These are phyloP conservation scores for Nicotiana paniculata DNA, from an alignment of 257 asterid species.

Conservation along the genomic window DNA sequence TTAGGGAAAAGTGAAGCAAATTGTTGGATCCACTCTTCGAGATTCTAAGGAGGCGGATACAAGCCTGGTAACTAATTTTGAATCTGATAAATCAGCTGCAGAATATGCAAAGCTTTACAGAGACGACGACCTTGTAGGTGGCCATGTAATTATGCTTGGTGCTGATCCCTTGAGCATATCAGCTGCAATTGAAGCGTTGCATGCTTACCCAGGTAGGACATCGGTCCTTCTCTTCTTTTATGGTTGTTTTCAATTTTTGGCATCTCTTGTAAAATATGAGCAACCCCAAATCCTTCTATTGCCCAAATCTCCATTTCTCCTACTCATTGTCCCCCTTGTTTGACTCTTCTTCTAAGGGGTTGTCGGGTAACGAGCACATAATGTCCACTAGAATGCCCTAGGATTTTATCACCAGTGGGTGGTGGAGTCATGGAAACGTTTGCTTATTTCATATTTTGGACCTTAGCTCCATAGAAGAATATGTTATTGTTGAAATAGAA, in stretches of 20 bases:
- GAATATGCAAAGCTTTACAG: constrained; percentile 83
- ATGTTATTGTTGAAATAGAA: no score
- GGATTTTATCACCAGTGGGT: no score
- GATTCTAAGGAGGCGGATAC: constrained; percentile 66
- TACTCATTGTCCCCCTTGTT: no score
- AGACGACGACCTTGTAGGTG: constrained; percentile 75
- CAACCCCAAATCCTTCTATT: no score
- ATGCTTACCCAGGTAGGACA: constrained; percentile 76
- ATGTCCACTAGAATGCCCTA: no score
- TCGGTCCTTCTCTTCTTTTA: not conserved
- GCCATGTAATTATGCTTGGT: constrained; percentile 97
- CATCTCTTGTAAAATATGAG: no score
- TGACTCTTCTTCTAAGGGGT: no score
- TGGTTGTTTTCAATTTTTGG: not conserved
- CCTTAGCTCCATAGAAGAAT: no score
- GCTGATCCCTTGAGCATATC: constrained; percentile 79
- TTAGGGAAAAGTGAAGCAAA: constrained; percentile 98
- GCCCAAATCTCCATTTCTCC: no score
- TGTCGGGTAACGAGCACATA: no score
- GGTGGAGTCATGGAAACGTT: no score
- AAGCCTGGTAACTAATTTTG: constrained; percentile 76
- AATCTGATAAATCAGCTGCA: constrained; percentile 86
- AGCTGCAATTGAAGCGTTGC: constrained; percentile 86
- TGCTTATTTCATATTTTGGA: no score
- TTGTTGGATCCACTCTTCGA: constrained; percentile 93